phyloP scores from a whole-genome alignment of 108 stramenopile genomes.

The Pseudonitzschia delicatissima region DNA sequence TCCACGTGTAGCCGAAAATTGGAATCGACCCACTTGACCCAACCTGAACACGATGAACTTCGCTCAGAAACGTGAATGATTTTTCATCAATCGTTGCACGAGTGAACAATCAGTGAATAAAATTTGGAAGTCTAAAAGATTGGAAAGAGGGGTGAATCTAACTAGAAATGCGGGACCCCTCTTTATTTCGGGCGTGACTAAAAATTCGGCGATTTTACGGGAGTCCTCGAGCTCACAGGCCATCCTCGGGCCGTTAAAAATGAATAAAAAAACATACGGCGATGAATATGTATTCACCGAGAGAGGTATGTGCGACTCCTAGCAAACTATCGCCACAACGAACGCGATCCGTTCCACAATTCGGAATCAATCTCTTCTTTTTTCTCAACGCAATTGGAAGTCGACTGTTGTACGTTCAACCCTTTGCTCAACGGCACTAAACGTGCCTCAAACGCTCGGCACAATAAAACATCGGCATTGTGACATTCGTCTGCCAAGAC shows the following conservation, averaged over 20 bases:
- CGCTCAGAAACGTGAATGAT: not conserved
- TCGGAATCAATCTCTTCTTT: not conserved
- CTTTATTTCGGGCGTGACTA: constrained; percentile 2
- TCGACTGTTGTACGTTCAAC: too few species aligned
- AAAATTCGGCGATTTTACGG: constrained; percentile 2
- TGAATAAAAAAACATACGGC: not conserved
- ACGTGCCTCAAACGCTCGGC: not conserved
- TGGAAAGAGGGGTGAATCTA: not conserved
- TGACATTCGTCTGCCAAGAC: not conserved
- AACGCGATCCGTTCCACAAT: not conserved
- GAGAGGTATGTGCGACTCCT: constrained; percentile 2
- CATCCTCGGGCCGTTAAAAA: not conserved
- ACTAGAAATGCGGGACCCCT: not conserved
- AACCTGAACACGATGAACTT: too few species aligned
- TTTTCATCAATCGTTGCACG: constrained; percentile 3
- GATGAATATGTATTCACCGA: not conserved
- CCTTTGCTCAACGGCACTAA: not conserved
- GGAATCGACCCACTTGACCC: too few species aligned
- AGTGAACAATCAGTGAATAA: not conserved
- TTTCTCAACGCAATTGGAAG: constrained; percentile 2
- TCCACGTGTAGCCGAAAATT: constrained; percentile 5
- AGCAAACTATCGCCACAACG: constrained; percentile 9
- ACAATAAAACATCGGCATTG: not conserved
- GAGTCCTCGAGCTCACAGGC: not conserved
- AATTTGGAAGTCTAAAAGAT: too few species aligned